Percentiles rank a stretch among this genome's conserved stretches.
Conservation (phyloP, 768 basidiomycete species). For the Russula foetens region DNA sequence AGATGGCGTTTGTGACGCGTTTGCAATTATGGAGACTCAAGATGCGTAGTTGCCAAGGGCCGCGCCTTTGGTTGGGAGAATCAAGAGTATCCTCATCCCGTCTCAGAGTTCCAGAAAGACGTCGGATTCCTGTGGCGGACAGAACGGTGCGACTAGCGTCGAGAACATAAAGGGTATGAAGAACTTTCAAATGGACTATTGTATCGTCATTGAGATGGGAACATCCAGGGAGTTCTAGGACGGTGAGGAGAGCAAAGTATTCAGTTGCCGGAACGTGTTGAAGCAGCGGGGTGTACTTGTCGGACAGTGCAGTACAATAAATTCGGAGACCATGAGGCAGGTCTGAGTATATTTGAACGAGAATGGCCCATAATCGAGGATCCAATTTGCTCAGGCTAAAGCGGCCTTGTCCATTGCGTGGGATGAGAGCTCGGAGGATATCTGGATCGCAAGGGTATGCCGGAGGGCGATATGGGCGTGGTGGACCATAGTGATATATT, state of each 20-base stretch:
- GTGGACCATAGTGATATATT: constrained; percentile 29
- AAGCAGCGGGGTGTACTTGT: constrained; percentile 46
- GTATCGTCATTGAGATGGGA: constrained; percentile 49
- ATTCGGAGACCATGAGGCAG: constrained; percentile 38
- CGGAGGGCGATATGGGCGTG: constrained; percentile 30
- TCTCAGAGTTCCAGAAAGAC: constrained; percentile 42
- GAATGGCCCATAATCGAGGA: constrained; percentile 52
- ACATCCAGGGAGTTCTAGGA: constrained; percentile 52
- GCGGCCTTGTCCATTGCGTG: constrained; percentile 18
- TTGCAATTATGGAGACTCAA: constrained; percentile 16
- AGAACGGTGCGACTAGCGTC: constrained; percentile 51
- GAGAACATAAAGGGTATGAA: constrained; percentile 53
- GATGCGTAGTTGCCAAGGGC: constrained; percentile 22
- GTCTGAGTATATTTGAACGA: constrained; percentile 50
- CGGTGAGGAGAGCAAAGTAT: constrained; percentile 55
- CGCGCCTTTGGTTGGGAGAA: constrained; percentile 16
- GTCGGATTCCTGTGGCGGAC: constrained; percentile 43
- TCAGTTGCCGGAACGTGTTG: constrained; percentile 47
- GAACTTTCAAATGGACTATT: constrained; percentile 39
- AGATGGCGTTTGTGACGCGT: constrained; percentile 11
- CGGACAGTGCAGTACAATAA: constrained; percentile 45
- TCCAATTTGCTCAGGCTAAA: constrained; percentile 30
- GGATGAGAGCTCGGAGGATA: constrained; percentile 36
- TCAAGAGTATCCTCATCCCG: constrained; percentile 28
- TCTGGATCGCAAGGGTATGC: constrained; percentile 23